A percentile compares a stretch with the other conserved stretches of the same genome.
Conservation (phyloP, 441 rosid genomes). For the Geranium incanum region DNA sequence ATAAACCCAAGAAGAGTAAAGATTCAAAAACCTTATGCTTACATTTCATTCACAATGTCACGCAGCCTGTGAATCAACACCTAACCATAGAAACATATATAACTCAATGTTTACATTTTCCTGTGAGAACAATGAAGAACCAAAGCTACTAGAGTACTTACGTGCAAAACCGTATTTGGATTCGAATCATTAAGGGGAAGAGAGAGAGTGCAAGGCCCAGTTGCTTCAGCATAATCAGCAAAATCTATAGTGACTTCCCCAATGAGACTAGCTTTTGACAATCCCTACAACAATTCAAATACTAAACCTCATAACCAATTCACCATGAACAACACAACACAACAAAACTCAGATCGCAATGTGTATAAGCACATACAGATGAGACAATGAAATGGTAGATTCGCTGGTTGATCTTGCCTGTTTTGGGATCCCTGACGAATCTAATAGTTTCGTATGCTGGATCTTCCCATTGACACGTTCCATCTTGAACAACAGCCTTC, state of each 20-base stretch:
- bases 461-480: constrained; percentile 59
- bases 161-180: constrained; percentile 58
- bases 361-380: constrained; percentile 35
- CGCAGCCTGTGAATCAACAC: constrained; percentile 62
- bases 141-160: constrained; percentile 27
- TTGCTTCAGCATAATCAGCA: constrained; percentile 58
- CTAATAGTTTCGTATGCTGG: constrained; percentile 69
- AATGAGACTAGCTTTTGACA: constrained; percentile 42
- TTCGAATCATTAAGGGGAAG: constrained; percentile 43
- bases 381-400: constrained; percentile 59
- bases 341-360: background rate
- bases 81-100: constrained; percentile 28
- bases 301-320: constrained; percentile 12
- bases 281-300: constrained; percentile 44
- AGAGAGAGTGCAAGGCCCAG: constrained; percentile 50
- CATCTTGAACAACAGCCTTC: constrained; percentile 49
- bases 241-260: constrained; percentile 71
- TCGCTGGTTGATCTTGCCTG: constrained; percentile 56
- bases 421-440: constrained; percentile 48
- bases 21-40: constrained; percentile 11
- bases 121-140: constrained; percentile 16
- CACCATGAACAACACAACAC: background rate
- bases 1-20: constrained; percentile 11
- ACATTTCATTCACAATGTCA: constrained; percentile 54
- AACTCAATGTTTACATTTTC: constrained; percentile 21